phyloP scores from a whole-genome alignment of 805 yeast genomes.

The Teunomyces funiuensis region DNA sequence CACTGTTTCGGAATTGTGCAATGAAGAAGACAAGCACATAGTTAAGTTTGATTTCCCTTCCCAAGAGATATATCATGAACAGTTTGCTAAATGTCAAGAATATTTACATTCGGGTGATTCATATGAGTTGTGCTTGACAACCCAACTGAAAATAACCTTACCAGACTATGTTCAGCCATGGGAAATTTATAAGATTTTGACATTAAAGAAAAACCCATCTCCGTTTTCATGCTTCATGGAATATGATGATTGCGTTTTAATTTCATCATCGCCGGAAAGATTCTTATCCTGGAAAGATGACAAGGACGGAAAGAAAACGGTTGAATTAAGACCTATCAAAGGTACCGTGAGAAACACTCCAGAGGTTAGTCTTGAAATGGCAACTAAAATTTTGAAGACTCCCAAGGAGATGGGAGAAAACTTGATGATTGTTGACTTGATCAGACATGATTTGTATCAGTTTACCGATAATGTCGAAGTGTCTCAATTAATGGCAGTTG shows the following conservation, averaged over 20 bases:
- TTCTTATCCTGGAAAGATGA: slow-evolving; percentile 74
- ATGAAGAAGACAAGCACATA: slow-evolving; percentile 23
- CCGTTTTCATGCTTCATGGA: slow-evolving; percentile 85
- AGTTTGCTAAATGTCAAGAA: slow-evolving; percentile 64
- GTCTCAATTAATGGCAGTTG: slow-evolving; percentile 81
- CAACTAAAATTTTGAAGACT: slow-evolving; percentile 64
- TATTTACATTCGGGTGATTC: slow-evolving; percentile 79
- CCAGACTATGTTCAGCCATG: slow-evolving; percentile 58
- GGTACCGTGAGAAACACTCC: slow-evolving; percentile 82
- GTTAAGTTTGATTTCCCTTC: slow-evolving; percentile 49
- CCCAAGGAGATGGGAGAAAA: slow-evolving; percentile 96
- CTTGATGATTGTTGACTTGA: slow-evolving; percentile 93
- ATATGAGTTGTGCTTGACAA: slow-evolving; percentile 89
- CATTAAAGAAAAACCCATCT: slow-evolving; percentile 72
- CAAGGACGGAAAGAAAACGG: slow-evolving; percentile 30
- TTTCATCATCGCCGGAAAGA: slow-evolving; percentile 94
- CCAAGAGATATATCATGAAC: slow-evolving; percentile 49
- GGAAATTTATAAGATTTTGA: slow-evolving; percentile 75
- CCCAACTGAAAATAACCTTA: slow-evolving; percentile 60
- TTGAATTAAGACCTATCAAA: slow-evolving; percentile 91
- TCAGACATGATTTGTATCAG: slow-evolving; percentile 84
- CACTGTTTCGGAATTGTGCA: slow-evolving; percentile 25
- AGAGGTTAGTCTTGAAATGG: slow-evolving; percentile 54
- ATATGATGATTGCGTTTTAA: slow-evolving; percentile 60
- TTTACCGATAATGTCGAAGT: slow-evolving; percentile 67